Percentiles rank a stretch among this genome's conserved stretches.
These are phyloP conservation scores for Manihot esculenta DNA, from an alignment of 441 rosid species.

Conservation along the genomic window DNA sequence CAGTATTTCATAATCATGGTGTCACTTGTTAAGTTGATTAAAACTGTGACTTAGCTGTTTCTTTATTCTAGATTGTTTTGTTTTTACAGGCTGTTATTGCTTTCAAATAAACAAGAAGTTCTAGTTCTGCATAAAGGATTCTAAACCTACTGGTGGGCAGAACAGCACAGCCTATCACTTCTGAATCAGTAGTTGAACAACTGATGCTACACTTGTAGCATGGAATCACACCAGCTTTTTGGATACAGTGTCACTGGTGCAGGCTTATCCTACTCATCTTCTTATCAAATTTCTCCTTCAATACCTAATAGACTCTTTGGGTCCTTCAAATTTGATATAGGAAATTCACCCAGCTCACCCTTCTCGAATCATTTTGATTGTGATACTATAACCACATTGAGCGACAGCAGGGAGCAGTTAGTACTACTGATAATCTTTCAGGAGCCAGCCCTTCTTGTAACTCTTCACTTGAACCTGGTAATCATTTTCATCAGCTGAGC, in stretches of 20 bases:
- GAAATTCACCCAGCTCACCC: constrained; percentile 50
- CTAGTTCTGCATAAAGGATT: background rate
- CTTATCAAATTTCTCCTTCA: constrained; percentile 37
- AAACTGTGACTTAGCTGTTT: background rate
- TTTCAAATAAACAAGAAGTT: constrained; percentile 32
- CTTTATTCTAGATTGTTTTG: constrained; percentile 21
- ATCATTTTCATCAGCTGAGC: constrained; percentile 33
- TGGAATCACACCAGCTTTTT: constrained; percentile 54
- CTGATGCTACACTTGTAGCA: constrained; percentile 36
- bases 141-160: background rate
- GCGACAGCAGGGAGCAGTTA: constrained; percentile 52
- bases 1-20: constrained; percentile 46
- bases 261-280: constrained; percentile 41
- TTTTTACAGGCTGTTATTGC: constrained; percentile 42
- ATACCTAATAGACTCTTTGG: constrained; percentile 41
- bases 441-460: constrained; percentile 45
- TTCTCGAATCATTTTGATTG: constrained; percentile 39
- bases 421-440: constrained; percentile 45
- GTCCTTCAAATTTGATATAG: constrained; percentile 32
- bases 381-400: constrained; percentile 36
- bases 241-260: constrained; percentile 37
- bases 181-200: constrained; percentile 32
- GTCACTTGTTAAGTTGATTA: constrained; percentile 44
- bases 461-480: constrained; percentile 42
- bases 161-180: constrained; percentile 41